These are phyloP conservation scores for Pontederia crassipes DNA, from an alignment of 176 grass and related monocot genomes.

Conservation along the genomic window DNA sequence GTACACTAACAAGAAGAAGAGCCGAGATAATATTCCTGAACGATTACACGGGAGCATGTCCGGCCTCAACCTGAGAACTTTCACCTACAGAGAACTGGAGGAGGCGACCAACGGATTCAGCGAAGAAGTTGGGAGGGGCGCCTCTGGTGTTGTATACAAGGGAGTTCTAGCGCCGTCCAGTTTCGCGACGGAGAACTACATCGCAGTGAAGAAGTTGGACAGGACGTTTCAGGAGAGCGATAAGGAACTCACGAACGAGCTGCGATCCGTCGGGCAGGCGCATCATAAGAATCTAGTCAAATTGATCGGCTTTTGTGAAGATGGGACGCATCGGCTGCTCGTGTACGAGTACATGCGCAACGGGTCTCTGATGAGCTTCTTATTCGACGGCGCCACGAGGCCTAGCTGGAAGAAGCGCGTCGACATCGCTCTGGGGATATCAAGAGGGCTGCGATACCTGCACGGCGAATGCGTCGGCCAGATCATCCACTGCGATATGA, in stretches of 20 bases:
- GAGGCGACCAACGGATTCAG: slow-evolving; percentile 22
- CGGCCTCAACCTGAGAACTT: slow-evolving; percentile 15
- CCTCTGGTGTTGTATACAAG: slow-evolving; percentile 29
- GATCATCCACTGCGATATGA: slow-evolving; percentile 39
- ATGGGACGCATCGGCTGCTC: slow-evolving; percentile 26
- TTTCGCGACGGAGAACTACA: background rate
- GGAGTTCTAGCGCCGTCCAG: slow-evolving; percentile 9
- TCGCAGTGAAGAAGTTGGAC: slow-evolving; percentile 41
- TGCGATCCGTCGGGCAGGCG: slow-evolving; percentile 26
- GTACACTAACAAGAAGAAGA: slow-evolving; percentile 2
- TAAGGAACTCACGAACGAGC: slow-evolving; percentile 26
- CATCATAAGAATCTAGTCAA: slow-evolving; percentile 32
- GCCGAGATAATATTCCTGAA: background rate
- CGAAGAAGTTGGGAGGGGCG: slow-evolving; percentile 26
- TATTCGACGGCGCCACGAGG: slow-evolving; percentile 9
- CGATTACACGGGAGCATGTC: background rate
- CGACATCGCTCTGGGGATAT: slow-evolving; percentile 27
- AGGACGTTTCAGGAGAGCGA: slow-evolving; percentile 5
- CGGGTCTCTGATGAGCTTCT: slow-evolving; percentile 15
- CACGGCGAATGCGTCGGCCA: slow-evolving; percentile 32
- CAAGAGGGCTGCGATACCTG: slow-evolving; percentile 31
- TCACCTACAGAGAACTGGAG: slow-evolving; percentile 33
- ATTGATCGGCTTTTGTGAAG: slow-evolving; percentile 21
- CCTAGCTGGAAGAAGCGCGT: slow-evolving; percentile 17
- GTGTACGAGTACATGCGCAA: slow-evolving; percentile 35